These are phyloP conservation scores for Alternaria incomplexa DNA, from an alignment of 2,329 filamentous ascomycete genomes.

Conservation along the genomic window DNA sequence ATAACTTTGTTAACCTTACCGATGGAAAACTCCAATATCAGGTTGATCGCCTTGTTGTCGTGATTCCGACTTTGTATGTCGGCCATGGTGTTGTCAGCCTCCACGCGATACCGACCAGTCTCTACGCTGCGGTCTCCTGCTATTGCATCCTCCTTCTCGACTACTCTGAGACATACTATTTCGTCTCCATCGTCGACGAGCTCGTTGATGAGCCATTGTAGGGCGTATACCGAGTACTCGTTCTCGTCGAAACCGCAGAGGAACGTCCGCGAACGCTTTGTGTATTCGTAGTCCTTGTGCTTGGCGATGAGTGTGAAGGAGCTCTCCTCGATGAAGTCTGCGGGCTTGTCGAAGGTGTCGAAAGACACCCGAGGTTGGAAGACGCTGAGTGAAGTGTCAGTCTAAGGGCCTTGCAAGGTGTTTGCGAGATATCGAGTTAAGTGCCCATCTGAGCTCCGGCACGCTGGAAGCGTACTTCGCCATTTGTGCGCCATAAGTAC, in stretches of 20 bases:
- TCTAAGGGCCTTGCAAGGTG: background rate
- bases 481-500: conserved; percentile 20
- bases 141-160: conserved; percentile 81
- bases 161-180: conserved; percentile 85
- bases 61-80: conserved; percentile 81
- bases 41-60: conserved; percentile 80
- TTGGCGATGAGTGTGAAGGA: conserved; percentile 84
- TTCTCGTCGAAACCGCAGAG: conserved; percentile 91
- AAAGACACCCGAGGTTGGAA: conserved; percentile 75
- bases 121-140: conserved; percentile 66
- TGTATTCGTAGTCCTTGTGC: conserved; percentile 83
- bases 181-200: conserved; percentile 93
- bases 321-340: conserved; percentile 62
- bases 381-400: conserved; percentile 52
- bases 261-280: conserved; percentile 82
- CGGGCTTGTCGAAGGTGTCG: conserved; percentile 73
- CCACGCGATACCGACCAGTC: conserved; percentile 73
- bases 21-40: conserved; percentile 85
- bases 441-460: conserved; percentile 18
- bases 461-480: conserved; percentile 33
- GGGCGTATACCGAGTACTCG: conserved; percentile 87
- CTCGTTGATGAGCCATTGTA: conserved; percentile 92
- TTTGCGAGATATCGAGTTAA: conserved; percentile 22
- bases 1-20: conserved; percentile 91
- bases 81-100: conserved; percentile 76